phyloP scores from a whole-genome alignment of 306 rosid genomes.

The Cucumis sativus region DNA sequence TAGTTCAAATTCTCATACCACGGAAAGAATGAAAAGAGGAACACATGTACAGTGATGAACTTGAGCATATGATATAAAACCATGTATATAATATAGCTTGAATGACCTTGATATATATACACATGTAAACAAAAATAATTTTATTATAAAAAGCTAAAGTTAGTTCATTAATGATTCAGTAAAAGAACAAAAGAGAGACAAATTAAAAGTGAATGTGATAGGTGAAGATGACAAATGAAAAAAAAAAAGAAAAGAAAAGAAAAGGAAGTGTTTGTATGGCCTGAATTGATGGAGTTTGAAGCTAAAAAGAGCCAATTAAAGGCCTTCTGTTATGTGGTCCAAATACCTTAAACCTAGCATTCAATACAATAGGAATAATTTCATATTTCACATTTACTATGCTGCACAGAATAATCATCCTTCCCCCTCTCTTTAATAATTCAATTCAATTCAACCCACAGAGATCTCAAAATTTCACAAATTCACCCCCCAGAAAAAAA shows the following conservation, averaged over 20 bases:
- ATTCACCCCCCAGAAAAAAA: neutral
- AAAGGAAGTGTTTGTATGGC: neutral
- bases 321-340: neutral
- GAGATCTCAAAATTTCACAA: neutral
- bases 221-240: neutral
- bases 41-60: neutral
- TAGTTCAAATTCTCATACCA: no score
- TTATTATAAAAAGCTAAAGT: neutral
- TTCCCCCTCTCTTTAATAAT: neutral
- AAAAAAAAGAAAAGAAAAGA: no score
- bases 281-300: neutral
- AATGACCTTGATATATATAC: neutral
- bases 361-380: neutral
- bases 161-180: neutral
- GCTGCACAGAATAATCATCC: neutral
- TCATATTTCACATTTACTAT: neutral
- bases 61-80: neutral
- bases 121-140: no score
- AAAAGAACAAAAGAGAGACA: neutral
- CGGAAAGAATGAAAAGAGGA: no score
- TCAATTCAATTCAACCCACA: neutral
- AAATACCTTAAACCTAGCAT: neutral
- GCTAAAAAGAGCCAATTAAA: neutral
- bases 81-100: neutral
- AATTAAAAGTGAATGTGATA: neutral